Evolutionary conservation across 345 rosid species (phyloP).

Genomic region (Arabis hirsuta): DNA sequence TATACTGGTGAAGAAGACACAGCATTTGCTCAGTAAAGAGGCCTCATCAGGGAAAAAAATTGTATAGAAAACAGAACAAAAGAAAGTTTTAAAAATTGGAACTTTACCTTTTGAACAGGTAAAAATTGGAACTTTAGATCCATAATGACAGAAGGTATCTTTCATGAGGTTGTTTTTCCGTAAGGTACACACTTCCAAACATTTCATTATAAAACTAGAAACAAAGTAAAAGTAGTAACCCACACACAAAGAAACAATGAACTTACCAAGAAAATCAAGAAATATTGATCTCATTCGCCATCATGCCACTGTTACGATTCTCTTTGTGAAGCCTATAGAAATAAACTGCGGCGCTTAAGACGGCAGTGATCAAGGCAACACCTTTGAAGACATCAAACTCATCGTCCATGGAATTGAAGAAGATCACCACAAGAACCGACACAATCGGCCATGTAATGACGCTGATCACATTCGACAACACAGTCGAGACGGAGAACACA

Average conservation of each 20-base stretch:
- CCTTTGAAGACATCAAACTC: slow-evolving; percentile 25
- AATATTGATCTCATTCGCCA: neutral
- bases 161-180: neutral
- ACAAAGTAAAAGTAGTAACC: no score
- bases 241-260: no score
- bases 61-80: neutral
- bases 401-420: slow-evolving; percentile 24
- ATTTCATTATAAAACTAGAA: neutral
- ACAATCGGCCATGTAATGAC: slow-evolving; percentile 17
- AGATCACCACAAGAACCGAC: slow-evolving; percentile 25
- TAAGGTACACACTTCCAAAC: neutral
- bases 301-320: slow-evolving; percentile 15
- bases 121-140: neutral
- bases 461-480: slow-evolving; percentile 11
- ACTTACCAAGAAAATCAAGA: neutral
- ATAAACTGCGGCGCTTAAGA: slow-evolving; percentile 36
- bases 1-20: neutral
- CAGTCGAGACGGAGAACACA: neutral
- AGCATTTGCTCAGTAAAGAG: neutral
- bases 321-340: slow-evolving; percentile 40
- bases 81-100: neutral
- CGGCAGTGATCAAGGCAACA: slow-evolving; percentile 34
- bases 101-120: neutral
- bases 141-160: neutral
- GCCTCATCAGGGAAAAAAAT: neutral